Conservation (phyloP, 352 stramenopile species). For the Globisporangium acanthophoron region DNA sequence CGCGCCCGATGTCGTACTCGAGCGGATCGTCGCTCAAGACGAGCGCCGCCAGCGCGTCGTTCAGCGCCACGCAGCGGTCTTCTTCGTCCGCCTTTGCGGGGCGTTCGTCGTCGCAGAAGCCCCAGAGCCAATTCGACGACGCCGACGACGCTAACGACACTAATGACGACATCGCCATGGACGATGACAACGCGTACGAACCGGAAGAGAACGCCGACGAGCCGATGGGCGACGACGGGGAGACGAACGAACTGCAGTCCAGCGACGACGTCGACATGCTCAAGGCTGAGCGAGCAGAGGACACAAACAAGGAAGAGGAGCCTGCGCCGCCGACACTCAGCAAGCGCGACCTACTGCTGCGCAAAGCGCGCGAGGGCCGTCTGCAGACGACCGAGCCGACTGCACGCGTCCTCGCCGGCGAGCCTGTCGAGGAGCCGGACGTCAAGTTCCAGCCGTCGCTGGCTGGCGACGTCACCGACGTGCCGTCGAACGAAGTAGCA, state of each 20-base stretch:
- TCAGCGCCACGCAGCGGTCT: conserved; percentile 11
- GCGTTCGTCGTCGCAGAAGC: conserved; percentile 2
- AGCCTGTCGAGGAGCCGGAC: conserved; percentile 22
- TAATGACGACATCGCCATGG: conserved; percentile 13
- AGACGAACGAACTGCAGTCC: not conserved
- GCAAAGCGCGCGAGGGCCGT: conserved; percentile 46
- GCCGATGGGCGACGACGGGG: conserved; percentile 17
- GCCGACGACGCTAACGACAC: conserved; percentile 19
- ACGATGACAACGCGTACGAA: conserved; percentile 15
- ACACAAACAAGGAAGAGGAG: conserved; percentile 12
- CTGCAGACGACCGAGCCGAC: conserved; percentile 63
- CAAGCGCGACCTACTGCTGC: conserved; percentile 76
- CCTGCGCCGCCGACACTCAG: conserved; percentile 29
- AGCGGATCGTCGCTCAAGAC: conserved; percentile 24
- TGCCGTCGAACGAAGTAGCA: conserved; percentile 83
- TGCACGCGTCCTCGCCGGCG: conserved; percentile 39
- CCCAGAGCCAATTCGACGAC: conserved; percentile 8
- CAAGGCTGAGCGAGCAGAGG: conserved; percentile 16
- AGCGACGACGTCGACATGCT: conserved; percentile 2
- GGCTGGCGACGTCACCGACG: conserved; percentile 24
- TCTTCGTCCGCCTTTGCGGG: conserved; percentile 5
- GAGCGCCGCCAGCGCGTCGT: conserved; percentile 11
- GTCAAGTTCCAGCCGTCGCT: conserved; percentile 2
- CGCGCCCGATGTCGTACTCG: conserved; percentile 52
- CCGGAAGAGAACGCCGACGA: conserved; percentile 4